Base-by-base conservation (phyloP, 2,329 filamentous ascomycete genomes). In the Didymella segeticola region DNA sequence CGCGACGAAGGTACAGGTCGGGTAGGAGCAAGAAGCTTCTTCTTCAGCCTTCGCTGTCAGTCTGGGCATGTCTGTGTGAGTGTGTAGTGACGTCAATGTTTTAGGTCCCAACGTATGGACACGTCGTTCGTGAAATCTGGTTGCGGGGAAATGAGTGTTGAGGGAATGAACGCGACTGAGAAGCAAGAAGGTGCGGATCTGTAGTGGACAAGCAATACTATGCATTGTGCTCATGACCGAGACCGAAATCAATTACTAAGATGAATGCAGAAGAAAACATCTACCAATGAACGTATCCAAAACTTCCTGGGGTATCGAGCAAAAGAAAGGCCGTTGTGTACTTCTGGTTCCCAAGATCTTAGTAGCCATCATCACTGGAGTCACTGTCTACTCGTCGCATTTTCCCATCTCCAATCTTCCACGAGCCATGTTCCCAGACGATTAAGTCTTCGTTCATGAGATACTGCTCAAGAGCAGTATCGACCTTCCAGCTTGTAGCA, bases 371-470 rank as follows among this genome's bases (percentile, higher is more conserved):
- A 6, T 54, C 45, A 19, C 39, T 48, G 27, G 41, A 48, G 6
- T 49, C 39, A 19, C 23, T 23, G 12, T 27, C 11, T 23, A 5
- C 6, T 7, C 29, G 33, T 45, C 51, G 45, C 5, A 57, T 61
- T 56, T 63, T 68, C 1, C 74, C 75, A 52, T 71, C 64, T 0
- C 74, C 71, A 54, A 75, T 66, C 53, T 60, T 71, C 70, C 70
- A 75, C 34, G 53, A 56, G 5, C 64, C 67, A 6, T 57, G 53
- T 8, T 63, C 67, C 17, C 49, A 43, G 4, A 61, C 64, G 33
- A 80, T 64, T 26, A 80, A 58, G 1, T 73, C 72, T 54, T 79
- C 73, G 0, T 64, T 48, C 9, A 73, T 26, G 25, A 81, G 62
- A 68, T 77, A 82, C 9, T 60, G 47, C 56, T 78, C 70, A 14